Percentiles rank a stretch among this genome's conserved stretches.
Conservation (phyloP, 2,329 filamentous ascomycete species). For the Zarea fungicola region DNA sequence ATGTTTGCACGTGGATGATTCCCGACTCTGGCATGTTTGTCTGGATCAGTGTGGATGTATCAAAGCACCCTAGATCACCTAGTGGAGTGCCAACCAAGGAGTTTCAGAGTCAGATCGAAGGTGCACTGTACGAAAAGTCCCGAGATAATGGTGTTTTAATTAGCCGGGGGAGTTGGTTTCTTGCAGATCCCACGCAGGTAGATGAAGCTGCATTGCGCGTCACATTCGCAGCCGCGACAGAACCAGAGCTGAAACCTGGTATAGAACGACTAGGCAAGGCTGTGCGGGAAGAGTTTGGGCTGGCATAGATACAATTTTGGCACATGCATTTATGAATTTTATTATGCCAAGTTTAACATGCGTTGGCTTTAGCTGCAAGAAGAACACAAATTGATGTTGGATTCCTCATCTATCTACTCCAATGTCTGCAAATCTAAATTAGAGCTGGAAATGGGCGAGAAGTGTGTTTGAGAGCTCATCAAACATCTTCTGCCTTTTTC, state of each 20-base stretch:
- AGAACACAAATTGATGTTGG: too few relatives aligned
- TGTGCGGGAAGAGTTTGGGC: constrained; percentile 8
- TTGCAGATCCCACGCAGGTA: constrained; percentile 55
- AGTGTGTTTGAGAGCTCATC: constrained; percentile 3
- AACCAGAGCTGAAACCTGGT: constrained; percentile 9
- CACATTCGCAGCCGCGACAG: constrained; percentile 70
- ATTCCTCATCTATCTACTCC: not conserved
- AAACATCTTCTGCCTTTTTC: constrained; percentile 9
- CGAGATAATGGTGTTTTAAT: constrained; percentile 69
- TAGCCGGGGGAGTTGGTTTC: constrained; percentile 80
- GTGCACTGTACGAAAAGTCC: constrained; percentile 68
- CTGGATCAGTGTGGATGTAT: constrained; percentile 62
- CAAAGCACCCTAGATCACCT: constrained; percentile 50
- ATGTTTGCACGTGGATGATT: constrained; percentile 67
- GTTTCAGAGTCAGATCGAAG: constrained; percentile 53
- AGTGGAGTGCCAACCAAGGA: constrained; percentile 1
- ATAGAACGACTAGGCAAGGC: constrained; percentile 11
- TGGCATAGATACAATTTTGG: not conserved
- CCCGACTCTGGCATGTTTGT: constrained; percentile 86
- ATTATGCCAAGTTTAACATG: too few relatives aligned
- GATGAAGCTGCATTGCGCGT: constrained; percentile 72
- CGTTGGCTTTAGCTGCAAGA: too few relatives aligned
- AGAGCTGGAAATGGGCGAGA: not conserved
- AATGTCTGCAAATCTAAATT: not conserved
- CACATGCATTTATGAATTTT: not conserved